phyloP scores from a whole-genome alignment of 163 green algal species.

The Chloromonas sp. region DNA sequence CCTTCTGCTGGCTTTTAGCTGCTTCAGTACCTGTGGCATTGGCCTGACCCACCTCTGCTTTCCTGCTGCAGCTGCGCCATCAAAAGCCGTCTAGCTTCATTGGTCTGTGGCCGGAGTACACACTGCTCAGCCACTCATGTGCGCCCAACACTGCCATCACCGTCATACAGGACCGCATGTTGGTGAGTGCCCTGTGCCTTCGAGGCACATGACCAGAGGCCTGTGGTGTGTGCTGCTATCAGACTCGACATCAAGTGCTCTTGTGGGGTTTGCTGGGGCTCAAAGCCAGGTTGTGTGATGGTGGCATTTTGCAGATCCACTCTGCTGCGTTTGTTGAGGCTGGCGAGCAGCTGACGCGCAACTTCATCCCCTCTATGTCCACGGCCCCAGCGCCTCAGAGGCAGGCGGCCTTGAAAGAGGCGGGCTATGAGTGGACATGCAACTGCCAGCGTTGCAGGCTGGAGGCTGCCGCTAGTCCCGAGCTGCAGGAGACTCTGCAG shows the following conservation, averaged over 20 bases:
- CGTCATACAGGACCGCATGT: slow-evolving; percentile 29
- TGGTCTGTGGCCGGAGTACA: slow-evolving; percentile 43
- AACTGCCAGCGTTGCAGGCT: background rate
- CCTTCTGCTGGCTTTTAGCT: no score
- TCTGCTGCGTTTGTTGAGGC: slow-evolving; percentile 11
- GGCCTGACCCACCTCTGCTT: no score
- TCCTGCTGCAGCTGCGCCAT: slow-evolving; percentile 27
- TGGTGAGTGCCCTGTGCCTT: slow-evolving; percentile 8
- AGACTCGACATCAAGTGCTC: no score
- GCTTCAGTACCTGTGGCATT: no score
- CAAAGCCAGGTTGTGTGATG: background rate
- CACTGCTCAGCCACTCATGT: slow-evolving; percentile 39
- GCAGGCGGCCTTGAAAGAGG: background rate
- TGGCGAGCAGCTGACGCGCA: slow-evolving; percentile 33
- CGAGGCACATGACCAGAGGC: no score
- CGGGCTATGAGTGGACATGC: background rate
- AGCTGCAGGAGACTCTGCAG: background rate
- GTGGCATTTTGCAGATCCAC: slow-evolving; percentile 21
- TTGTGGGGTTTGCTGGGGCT: no score
- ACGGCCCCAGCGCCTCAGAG: slow-evolving; percentile 22
- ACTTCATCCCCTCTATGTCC: slow-evolving; percentile 27
- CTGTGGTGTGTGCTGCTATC: no score
- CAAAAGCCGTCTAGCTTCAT: slow-evolving; percentile 40
- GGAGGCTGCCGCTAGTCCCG: background rate
- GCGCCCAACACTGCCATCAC: slow-evolving; percentile 39